Evolutionary conservation across 2,329 filamentous ascomycete species (phyloP).

Genomic region (Penicillium sp.): DNA sequence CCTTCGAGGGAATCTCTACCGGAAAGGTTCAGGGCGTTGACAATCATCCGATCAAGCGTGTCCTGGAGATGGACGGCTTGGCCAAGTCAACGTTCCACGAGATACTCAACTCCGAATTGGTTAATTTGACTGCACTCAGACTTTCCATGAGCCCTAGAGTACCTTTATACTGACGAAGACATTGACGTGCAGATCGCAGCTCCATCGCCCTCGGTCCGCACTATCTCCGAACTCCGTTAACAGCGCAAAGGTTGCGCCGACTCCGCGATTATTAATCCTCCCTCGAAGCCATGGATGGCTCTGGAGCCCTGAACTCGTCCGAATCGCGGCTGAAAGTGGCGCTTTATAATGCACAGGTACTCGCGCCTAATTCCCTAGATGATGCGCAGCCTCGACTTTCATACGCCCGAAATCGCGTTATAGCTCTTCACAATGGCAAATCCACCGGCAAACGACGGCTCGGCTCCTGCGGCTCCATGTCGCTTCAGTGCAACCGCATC

Average conservation of each 20-base stretch:
- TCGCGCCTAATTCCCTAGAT: constrained; percentile 7
- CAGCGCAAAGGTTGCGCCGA: constrained; percentile 4
- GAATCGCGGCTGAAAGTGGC: background rate
- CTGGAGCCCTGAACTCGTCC: constrained; percentile 8
- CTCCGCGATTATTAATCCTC: constrained; percentile 23
- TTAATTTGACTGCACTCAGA: too few species aligned
- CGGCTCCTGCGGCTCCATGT: constrained; percentile 1
- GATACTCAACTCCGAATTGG: too few species aligned
- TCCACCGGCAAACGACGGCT: background rate
- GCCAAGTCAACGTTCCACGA: too few species aligned
- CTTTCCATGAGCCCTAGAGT: too few species aligned
- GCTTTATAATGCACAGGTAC: constrained; percentile 1
- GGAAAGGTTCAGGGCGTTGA: too few species aligned
- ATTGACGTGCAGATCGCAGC: background rate
- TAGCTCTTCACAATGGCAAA: constrained; percentile 11
- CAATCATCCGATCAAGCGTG: too few species aligned
- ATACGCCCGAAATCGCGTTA: constrained; percentile 2
- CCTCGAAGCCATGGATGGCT: constrained; percentile 10
- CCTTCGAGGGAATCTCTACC: too few species aligned
- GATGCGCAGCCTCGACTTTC: background rate
- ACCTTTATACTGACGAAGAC: background rate
- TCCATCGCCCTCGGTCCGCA: constrained; percentile 4
- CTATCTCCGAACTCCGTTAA: background rate
- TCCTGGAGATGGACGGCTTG: too few species aligned
- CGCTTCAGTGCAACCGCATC: constrained; percentile 20